Percentiles rank a stretch among this genome's conserved stretches.
Evolutionary conservation across 768 basidiomycete genomes (phyloP).

Genomic region (Suillus cothurnatus): DNA sequence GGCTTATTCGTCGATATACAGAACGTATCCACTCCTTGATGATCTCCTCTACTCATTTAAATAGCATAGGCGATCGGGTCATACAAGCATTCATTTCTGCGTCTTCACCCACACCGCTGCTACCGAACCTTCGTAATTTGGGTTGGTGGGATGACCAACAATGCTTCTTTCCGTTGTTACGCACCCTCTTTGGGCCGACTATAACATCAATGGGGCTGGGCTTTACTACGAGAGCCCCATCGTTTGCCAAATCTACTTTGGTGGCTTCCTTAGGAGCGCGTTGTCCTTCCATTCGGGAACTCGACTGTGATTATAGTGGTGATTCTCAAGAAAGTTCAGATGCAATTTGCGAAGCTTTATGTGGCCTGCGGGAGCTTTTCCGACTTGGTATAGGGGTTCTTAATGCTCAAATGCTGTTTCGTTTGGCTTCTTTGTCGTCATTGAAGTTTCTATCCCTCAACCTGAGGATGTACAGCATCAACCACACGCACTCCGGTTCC

Average conservation of each 20-base stretch:
- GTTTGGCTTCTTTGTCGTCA: neutral
- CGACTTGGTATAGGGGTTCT: too few relatives aligned
- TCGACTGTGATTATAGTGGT: neutral
- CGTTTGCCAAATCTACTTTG: too few relatives aligned
- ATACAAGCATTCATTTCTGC: too few relatives aligned
- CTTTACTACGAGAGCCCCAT: too few relatives aligned
- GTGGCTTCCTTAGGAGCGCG: neutral
- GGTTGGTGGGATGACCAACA: too few relatives aligned
- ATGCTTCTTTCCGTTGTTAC: neutral
- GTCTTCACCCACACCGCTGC: too few relatives aligned
- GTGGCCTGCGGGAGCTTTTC: neutral
- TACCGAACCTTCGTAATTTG: too few relatives aligned
- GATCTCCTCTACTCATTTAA: neutral
- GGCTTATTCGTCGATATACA: neutral
- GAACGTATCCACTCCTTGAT: neutral
- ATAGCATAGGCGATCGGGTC: too few relatives aligned
- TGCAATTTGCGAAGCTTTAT: neutral
- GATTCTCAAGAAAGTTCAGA: neutral
- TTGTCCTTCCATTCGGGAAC: neutral
- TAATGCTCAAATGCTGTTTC: neutral
- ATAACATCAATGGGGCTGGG: neutral
- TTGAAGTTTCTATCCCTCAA: too few relatives aligned
- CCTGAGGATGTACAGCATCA: too few relatives aligned
- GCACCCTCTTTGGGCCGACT: neutral
- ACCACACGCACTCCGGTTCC: too few relatives aligned